phyloP scores from a whole-genome alignment of 179 eudicot genomes.

The Camellia oleifera region DNA sequence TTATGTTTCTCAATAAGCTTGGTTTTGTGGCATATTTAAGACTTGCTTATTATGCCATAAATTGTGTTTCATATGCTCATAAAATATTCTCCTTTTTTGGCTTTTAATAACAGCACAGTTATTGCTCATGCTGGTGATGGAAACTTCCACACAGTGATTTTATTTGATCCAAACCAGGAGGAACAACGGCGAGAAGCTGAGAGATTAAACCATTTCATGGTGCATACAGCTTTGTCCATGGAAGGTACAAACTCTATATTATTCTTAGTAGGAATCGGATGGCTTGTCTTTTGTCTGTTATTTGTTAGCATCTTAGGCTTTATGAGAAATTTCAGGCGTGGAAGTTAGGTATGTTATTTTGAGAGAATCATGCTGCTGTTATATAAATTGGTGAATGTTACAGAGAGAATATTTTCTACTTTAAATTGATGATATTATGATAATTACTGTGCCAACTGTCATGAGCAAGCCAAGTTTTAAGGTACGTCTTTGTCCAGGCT shows the following conservation, averaged over 20 bases:
- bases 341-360: neutral
- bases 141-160: constrained; percentile 81
- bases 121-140: constrained; percentile 99
- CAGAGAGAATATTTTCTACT: neutral
- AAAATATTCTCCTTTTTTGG: neutral
- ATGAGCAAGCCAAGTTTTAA: neutral
- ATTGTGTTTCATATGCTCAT: neutral
- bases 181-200: constrained; percentile 87
- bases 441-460: neutral
- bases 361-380: neutral
- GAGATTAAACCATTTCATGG: constrained; percentile 88
- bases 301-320: neutral
- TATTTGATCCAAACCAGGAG: constrained; percentile 75
- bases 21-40: neutral
- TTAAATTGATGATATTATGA: neutral
- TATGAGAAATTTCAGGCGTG: neutral
- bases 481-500: neutral
- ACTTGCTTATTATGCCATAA: neutral
- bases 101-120: constrained; percentile 57
- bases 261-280: neutral
- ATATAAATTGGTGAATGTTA: neutral
- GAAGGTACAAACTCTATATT: constrained; percentile 52
- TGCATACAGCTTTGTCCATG: constrained; percentile 82
- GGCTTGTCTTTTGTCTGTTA: neutral
- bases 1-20: neutral